Base-by-base conservation (phyloP, 345 rosid species). In the Bretschneidera sinensis region DNA sequence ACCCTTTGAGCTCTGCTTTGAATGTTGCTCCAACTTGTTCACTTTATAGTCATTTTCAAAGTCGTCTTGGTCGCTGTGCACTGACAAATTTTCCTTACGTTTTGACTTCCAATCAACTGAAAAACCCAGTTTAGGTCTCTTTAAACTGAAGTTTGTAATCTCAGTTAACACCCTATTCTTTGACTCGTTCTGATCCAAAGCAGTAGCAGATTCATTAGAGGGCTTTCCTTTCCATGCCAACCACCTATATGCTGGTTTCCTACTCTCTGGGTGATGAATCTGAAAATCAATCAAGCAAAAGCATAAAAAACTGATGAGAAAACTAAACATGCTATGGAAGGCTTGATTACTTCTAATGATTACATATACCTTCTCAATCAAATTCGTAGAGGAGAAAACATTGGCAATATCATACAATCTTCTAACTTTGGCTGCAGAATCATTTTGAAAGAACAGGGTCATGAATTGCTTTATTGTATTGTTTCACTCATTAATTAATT, bases 391-490 rank as follows among this genome's bases (percentile, higher is more conserved):
- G 57, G 95, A 78, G 63, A 87, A 80, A 59, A 87, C 90, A 73
- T 90, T 90, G 51, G 90, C 97, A 57, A 90, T 83, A 76, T 87
- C 97, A 64, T 90, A 87, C 18, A 87, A 75, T 57, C 95, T 83
- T 71, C 97, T 79, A 48, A 87, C 79, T 81, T 85, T 90, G 59
- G 90, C 97, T 90, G 88, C 78, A 73, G 22, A 65, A 51, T 16
- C 21, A 66, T 51, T 43, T 64, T 17, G 17, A 57, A 60, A 6
- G 33, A 35, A 67, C 20, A 58, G 21, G 15, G 54, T 70, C 45
- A 72, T 71, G 17, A 6, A 60, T 56, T 51, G 60, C 21, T 66
- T 64, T 4, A 52, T n/a, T n/a, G 54, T 24, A 35, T 24, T 54
- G 53, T 23, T 15, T 34, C 20, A 20, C 18, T 35, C 21, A 21